These are phyloP conservation scores for Cystobasidium ongulense DNA, from an alignment of 768 basidiomycete genomes.

Conservation along the genomic window DNA sequence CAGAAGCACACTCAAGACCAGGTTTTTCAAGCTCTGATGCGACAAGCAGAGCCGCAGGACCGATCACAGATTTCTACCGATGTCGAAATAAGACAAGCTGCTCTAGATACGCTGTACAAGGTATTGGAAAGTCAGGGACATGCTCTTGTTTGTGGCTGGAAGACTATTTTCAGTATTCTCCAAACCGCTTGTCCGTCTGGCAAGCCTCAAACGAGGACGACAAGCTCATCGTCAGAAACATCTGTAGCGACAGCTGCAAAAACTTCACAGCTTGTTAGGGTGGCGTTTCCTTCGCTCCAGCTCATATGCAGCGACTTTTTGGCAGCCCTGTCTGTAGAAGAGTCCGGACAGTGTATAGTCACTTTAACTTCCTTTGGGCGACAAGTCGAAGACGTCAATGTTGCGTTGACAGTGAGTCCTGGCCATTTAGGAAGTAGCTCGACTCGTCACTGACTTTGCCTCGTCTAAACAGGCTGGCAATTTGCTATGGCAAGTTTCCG, in stretches of 20 bases:
- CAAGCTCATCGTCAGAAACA: constrained; percentile 15
- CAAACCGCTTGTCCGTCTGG: constrained; percentile 70
- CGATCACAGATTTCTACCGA: constrained; percentile 52
- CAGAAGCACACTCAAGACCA: constrained; percentile 68
- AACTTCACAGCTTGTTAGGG: constrained; percentile 69
- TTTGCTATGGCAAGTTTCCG: constrained; percentile 89
- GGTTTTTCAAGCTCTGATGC: constrained; percentile 73
- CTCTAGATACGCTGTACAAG: constrained; percentile 76
- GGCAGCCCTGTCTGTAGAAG: constrained; percentile 65
- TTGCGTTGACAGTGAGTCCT: constrained; percentile 63
- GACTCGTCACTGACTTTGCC: background rate
- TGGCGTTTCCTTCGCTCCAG: constrained; percentile 87
- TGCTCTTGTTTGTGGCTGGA: constrained; percentile 86
- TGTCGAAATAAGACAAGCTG: constrained; percentile 72
- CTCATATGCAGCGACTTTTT: constrained; percentile 83
- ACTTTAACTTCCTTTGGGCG: constrained; percentile 86
- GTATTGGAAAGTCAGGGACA: constrained; percentile 87
- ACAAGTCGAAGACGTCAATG: constrained; percentile 83
- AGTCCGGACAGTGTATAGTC: constrained; percentile 77
- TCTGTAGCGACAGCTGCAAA: constrained; percentile 42
- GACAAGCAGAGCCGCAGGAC: constrained; percentile 57
- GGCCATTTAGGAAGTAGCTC: background rate
- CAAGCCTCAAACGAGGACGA: constrained; percentile 30
- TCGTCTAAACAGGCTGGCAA: constrained; percentile 57
- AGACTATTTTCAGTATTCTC: constrained; percentile 83